These are phyloP conservation scores for Candida chauliodis DNA, from an alignment of 805 yeast genomes.

Conservation along the genomic window DNA sequence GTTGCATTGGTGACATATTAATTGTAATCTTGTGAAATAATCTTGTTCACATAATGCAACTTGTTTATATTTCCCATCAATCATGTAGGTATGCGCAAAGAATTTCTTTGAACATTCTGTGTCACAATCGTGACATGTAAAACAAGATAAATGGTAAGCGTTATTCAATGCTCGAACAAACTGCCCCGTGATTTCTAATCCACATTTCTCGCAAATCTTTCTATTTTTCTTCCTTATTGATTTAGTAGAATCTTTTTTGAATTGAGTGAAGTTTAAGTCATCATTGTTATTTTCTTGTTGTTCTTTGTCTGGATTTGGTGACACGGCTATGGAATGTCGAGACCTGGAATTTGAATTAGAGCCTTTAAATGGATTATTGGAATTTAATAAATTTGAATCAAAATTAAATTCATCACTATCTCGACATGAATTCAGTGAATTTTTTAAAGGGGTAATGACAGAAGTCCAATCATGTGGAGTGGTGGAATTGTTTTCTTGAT, in stretches of 20 bases:
- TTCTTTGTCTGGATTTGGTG: conserved; percentile 15
- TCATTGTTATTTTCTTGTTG: not conserved
- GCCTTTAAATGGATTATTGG: conserved; percentile 9
- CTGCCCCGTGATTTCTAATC: conserved; percentile 50
- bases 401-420: conserved; percentile 2
- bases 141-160: conserved; percentile 84
- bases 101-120: conserved; percentile 79
- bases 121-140: conserved; percentile 82
- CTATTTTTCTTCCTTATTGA: conserved; percentile 8
- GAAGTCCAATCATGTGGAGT: not conserved
- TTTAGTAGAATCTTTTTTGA: not conserved
- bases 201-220: conserved; percentile 36
- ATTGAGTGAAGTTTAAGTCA: not conserved
- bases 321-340: conserved; percentile 27
- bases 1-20: conserved; percentile 84
- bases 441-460: not conserved
- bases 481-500: not conserved
- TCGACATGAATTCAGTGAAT: not conserved
- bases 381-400: not conserved
- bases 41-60: conserved; percentile 84
- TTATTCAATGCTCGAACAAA: conserved; percentile 80
- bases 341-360: conserved; percentile 3
- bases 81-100: conserved; percentile 62
- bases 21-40: conserved; percentile 78
- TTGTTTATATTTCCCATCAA: conserved; percentile 26